Conservation (phyloP, 2,329 filamentous ascomycete species). For the Dothideomycetes sp. region DNA sequence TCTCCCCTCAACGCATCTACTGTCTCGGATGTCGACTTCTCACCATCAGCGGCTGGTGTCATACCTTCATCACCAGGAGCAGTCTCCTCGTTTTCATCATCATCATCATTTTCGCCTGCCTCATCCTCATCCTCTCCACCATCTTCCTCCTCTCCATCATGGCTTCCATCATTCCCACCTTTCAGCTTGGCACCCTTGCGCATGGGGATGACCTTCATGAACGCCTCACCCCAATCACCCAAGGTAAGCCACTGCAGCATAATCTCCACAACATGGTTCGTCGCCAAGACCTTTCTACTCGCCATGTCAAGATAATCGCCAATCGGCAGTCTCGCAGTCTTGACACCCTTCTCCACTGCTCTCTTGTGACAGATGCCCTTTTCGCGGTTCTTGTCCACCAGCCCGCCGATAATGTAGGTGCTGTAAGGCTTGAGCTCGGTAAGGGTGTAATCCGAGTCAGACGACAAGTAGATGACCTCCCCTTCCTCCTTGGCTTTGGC, state of each 20-base stretch:
- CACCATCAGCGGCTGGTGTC: too few relatives aligned
- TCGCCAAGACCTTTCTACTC: slow-evolving; percentile 74
- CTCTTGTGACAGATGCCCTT: slow-evolving; percentile 87
- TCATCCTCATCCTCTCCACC: slow-evolving; percentile 9
- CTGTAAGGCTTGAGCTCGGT: slow-evolving; percentile 75
- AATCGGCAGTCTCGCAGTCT: slow-evolving; percentile 85
- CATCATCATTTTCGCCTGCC: slow-evolving; percentile 7
- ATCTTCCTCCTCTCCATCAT: slow-evolving; percentile 10
- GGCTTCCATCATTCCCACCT: slow-evolving; percentile 8
- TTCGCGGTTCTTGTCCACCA: slow-evolving; percentile 93
- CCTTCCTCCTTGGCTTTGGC: slow-evolving; percentile 18
- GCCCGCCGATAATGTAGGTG: slow-evolving; percentile 83
- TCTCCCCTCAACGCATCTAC: too few relatives aligned
- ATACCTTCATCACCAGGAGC: slow-evolving; percentile 2
- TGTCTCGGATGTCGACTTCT: too few relatives aligned
- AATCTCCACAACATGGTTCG: slow-evolving; percentile 94
- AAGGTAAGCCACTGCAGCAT: slow-evolving; percentile 88
- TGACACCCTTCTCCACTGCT: slow-evolving; percentile 63
- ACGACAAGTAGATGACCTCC: slow-evolving; percentile 77
- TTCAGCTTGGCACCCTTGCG: slow-evolving; percentile 71
- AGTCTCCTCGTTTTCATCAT: slow-evolving; percentile 9
- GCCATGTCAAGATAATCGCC: slow-evolving; percentile 91
- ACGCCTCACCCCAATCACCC: slow-evolving; percentile 85
- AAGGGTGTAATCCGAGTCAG: slow-evolving; percentile 80
- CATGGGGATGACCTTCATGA: slow-evolving; percentile 78